Evolutionary conservation across 202 grass and related monocot genomes (phyloP).

Genomic region (Zoysia matrella): DNA sequence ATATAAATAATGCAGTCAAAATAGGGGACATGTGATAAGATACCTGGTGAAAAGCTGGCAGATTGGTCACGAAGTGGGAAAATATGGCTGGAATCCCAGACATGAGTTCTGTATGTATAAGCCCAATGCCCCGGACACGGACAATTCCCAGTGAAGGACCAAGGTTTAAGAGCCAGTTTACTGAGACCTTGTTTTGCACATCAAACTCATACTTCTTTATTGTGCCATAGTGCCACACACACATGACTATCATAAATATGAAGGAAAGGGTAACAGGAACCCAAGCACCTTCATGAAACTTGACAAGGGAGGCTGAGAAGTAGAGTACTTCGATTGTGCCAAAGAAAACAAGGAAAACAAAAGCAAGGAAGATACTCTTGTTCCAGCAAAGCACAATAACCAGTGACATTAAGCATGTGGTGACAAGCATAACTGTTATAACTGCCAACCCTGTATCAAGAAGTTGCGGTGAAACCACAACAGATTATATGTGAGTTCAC

Average conservation of each 20-base stretch:
- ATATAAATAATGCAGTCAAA: not conserved
- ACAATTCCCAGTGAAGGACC: constrained; percentile 93
- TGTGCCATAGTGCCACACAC: constrained; percentile 93
- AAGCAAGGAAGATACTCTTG: constrained; percentile 71
- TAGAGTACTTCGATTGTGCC: constrained; percentile 82
- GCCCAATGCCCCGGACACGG: constrained; percentile 81
- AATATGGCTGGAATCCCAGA: constrained; percentile 97
- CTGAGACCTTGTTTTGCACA: constrained; percentile 94
- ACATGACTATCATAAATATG: constrained; percentile 89
- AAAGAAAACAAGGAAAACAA: constrained; percentile 82
- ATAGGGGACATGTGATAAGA: not conserved
- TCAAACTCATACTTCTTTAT: constrained; percentile 93
- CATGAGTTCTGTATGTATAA: constrained; percentile 95
- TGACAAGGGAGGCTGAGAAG: constrained; percentile 91
- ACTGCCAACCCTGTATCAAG: constrained; percentile 76
- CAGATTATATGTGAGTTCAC: not conserved
- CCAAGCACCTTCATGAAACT: constrained; percentile 97
- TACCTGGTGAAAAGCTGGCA: constrained; percentile 99
- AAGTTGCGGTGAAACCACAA: not conserved
- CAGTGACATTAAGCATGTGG: constrained; percentile 94
- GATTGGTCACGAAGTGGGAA: constrained; percentile 95
- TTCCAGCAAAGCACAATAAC: constrained; percentile 96
- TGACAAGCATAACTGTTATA: constrained; percentile 98
- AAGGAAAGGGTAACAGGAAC: constrained; percentile 79
- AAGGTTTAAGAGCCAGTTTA: constrained; percentile 87